Evolutionary conservation across 1,139 yeast species (phyloP).

Genomic region (Kurtzmaniella quercitrusa): DNA sequence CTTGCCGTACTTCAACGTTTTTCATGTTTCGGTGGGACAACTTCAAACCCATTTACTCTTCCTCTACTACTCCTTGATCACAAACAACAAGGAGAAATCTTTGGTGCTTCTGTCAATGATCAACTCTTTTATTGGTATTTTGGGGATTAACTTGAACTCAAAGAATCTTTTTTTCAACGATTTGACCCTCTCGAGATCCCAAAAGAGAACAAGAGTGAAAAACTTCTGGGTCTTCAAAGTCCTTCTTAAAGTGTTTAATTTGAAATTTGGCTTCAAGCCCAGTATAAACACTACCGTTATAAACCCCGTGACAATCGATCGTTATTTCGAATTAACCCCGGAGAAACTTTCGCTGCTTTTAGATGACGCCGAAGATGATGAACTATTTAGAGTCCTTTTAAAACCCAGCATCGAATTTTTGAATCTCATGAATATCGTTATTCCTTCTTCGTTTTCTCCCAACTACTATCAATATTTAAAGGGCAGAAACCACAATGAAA

Average conservation of each 20-base stretch:
- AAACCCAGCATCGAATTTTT: slow-evolving; percentile 45
- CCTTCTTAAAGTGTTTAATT: slow-evolving; percentile 46
- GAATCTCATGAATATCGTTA: slow-evolving; percentile 41
- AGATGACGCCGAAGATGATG: slow-evolving; percentile 20
- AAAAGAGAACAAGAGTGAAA: slow-evolving; percentile 50
- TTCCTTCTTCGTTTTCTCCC: slow-evolving; percentile 48
- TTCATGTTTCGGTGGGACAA: slow-evolving; percentile 39
- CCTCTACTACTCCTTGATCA: slow-evolving; percentile 39
- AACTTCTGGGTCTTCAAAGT: slow-evolving; percentile 60
- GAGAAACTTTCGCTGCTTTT: slow-evolving; percentile 39
- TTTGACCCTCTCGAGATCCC: slow-evolving; percentile 31
- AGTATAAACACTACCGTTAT: slow-evolving; percentile 46
- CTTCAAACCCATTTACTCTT: slow-evolving; percentile 41
- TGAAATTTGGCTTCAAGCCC: slow-evolving; percentile 48
- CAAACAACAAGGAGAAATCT: slow-evolving; percentile 46
- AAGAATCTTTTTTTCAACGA: slow-evolving; percentile 46
- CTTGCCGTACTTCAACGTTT: slow-evolving; percentile 43
- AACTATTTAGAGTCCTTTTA: slow-evolving; percentile 33
- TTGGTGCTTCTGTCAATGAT: slow-evolving; percentile 38
- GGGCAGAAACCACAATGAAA: slow-evolving; percentile 16
- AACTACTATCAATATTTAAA: slow-evolving; percentile 45
- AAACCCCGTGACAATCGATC: slow-evolving; percentile 46
- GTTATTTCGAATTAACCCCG: slow-evolving; percentile 46
- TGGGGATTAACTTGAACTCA: slow-evolving; percentile 45
- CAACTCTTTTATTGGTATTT: slow-evolving; percentile 43